Evolutionary conservation across 2,329 filamentous ascomycete species (phyloP), one percentile per base, ranked within the genome.

Genomic region (Fusarium tricinctum): DNA sequence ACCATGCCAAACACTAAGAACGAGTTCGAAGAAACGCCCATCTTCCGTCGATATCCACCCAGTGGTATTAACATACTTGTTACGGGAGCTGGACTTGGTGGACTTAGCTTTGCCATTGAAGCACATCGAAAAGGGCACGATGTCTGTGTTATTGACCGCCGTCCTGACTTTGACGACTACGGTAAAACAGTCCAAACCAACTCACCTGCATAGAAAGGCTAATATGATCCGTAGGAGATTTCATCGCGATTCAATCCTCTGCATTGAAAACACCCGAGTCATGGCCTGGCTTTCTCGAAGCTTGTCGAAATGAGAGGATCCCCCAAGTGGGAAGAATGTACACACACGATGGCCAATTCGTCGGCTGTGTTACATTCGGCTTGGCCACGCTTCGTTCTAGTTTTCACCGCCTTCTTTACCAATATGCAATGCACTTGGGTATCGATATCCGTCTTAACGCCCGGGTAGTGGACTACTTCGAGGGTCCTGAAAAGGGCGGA

Each of bases 101-200:
- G 64, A 2, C 38, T 67, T 1, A 28, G 35, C 23, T 57, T 59
- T 26, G 64, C 64, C 6, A 65, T 65, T 17, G 64, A 67, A 35
- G 54, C 49, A 30, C 32, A 67, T 30, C 60, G 43, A 13, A 59
- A 64, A 23, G 60, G 55, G 0, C 51, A 61, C 23, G n/a, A 51
- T n/a, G 59, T 60, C n/a, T 23, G 4, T 44, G 19, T 44, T 5
- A 44, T 44, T n/a, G 22, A 44, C 15, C 40, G 40, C 19, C 40
- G 22, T 17, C 22, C 40, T 44, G 22, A 44, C 15, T 44, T 44
- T 9, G 5, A 44, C 9, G 40, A 44, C 22, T 44, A 44, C 4
- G 40, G 40, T 44, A 44, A 14, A 1, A 33, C 5, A 15, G 7
- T 33, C 9, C 30, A 33, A 15, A 6, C 6, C 6, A 14, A 15